phyloP scores from a whole-genome alignment of 768 basidiomycete species.

The Trametes punicea region DNA sequence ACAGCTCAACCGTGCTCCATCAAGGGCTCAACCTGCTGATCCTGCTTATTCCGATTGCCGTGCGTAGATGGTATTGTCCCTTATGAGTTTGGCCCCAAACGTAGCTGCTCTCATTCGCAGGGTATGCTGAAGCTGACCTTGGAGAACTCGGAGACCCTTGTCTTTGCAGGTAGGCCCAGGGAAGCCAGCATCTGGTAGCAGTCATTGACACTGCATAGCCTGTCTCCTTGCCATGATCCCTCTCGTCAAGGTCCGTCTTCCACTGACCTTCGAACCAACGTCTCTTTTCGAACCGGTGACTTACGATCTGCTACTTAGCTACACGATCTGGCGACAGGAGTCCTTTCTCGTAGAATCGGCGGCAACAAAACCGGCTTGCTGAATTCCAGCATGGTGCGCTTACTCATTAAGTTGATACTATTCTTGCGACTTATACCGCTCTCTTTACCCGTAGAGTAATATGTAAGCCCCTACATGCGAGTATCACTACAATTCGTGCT shows the following conservation, averaged over 20 bases:
- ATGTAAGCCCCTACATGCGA: too few species aligned
- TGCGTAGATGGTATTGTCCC: constrained; percentile 24
- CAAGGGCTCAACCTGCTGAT: constrained; percentile 71
- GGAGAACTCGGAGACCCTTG: constrained; percentile 47
- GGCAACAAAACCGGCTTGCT: constrained; percentile 74
- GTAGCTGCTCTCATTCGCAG: constrained; percentile 32
- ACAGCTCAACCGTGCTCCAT: neutral
- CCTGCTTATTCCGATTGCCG: constrained; percentile 64
- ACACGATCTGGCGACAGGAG: constrained; percentile 73
- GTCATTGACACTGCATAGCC: constrained; percentile 35
- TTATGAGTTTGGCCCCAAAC: neutral
- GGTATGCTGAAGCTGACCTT: constrained; percentile 53
- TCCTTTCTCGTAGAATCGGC: constrained; percentile 72
- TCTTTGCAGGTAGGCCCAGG: constrained; percentile 55
- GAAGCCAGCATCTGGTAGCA: neutral
- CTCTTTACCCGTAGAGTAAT: constrained; percentile 57
- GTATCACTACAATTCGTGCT: too few species aligned
- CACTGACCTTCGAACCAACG: neutral
- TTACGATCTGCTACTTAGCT: constrained; percentile 38
- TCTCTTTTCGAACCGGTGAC: neutral
- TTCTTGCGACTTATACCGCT: too few species aligned
- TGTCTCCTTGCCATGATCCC: constrained; percentile 73
- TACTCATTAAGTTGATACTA: too few species aligned
- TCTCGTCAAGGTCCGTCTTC: constrained; percentile 58
- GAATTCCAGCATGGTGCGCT: constrained; percentile 73